These are phyloP conservation scores for Centella asiatica DNA, from an alignment of 129 eudicot genomes.

Conservation along the genomic window DNA sequence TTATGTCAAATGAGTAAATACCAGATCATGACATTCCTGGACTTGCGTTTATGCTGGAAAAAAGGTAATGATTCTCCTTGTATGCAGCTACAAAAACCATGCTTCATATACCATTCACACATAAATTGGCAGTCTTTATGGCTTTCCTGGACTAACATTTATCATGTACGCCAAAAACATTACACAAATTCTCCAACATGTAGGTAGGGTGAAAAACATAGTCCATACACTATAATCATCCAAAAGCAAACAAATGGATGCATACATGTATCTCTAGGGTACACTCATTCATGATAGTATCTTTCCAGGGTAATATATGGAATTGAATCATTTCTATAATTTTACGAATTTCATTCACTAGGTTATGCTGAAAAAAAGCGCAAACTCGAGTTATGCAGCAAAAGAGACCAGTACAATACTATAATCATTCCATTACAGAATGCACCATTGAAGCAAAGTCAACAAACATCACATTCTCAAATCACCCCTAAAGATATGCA, in stretches of 20 bases:
- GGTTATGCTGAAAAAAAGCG: background rate
- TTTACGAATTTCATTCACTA: background rate
- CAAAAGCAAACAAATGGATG: background rate
- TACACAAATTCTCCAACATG: background rate
- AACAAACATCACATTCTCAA: background rate
- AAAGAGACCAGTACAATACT: background rate
- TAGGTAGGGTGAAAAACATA: background rate
- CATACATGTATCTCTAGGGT: background rate
- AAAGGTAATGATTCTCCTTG: background rate
- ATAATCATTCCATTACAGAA: background rate
- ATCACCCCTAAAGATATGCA: background rate
- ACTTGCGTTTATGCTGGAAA: background rate
- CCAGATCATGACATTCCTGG: background rate
- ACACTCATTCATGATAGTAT: too few relatives aligned
- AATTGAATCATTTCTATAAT: background rate
- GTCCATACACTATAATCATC: background rate
- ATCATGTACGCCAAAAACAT: background rate
- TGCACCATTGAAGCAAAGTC: conserved; percentile 5
- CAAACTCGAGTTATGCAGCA: background rate
- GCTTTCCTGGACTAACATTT: background rate
- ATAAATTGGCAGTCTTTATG: background rate
- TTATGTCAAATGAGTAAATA: background rate
- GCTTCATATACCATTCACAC: background rate
- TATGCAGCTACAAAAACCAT: background rate
- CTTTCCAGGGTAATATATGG: too few relatives aligned